A percentile compares a stretch with the other conserved stretches of the same genome.
phyloP scores from a whole-genome alignment of 1,284 basidiomycete genomes.

The Amylostereum chailletii region DNA sequence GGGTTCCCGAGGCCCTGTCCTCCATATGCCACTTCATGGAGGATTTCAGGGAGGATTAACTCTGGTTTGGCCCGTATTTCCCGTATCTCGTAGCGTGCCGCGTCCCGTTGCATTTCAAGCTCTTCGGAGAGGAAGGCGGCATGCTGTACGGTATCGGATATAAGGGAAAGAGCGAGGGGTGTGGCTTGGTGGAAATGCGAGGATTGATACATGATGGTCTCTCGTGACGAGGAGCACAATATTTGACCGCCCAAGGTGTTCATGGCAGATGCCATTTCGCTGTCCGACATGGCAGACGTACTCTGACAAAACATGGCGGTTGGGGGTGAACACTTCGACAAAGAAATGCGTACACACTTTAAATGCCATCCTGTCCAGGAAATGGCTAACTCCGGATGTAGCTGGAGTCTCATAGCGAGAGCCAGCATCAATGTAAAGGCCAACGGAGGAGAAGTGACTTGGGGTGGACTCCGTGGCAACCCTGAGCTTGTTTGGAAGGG shows the following conservation, averaged over 20 bases:
- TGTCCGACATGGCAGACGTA: constrained; percentile 49
- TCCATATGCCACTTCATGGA: constrained; percentile 83
- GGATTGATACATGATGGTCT: constrained; percentile 98
- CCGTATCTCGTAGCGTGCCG: constrained; percentile 88
- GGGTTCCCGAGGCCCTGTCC: constrained; percentile 82
- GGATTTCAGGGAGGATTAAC: constrained; percentile 88
- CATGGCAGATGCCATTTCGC: constrained; percentile 78
- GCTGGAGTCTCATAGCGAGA: constrained; percentile 81
- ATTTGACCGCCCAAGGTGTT: constrained; percentile 90
- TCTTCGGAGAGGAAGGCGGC: constrained; percentile 75
- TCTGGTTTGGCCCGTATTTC: constrained; percentile 89
- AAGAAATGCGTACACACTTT: constrained; percentile 50
- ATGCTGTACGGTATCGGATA: constrained; percentile 86
- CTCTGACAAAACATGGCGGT: constrained; percentile 30
- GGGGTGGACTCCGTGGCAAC: constrained; percentile 90
- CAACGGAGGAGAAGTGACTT: constrained; percentile 92
- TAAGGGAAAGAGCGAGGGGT: constrained; percentile 76
- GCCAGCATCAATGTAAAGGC: constrained; percentile 91
- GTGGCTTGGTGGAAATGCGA: constrained; percentile 87
- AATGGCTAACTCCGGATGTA: constrained; percentile 82
- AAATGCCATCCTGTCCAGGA: constrained; percentile 93
- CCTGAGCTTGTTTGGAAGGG: constrained; percentile 84
- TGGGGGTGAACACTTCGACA: background rate
- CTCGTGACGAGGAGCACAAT: constrained; percentile 84
- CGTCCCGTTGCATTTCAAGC: constrained; percentile 77